Conservation (phyloP, 2,329 filamentous ascomycete genomes). For the Ophiocordyceps camponoti-rufipedis region DNA sequence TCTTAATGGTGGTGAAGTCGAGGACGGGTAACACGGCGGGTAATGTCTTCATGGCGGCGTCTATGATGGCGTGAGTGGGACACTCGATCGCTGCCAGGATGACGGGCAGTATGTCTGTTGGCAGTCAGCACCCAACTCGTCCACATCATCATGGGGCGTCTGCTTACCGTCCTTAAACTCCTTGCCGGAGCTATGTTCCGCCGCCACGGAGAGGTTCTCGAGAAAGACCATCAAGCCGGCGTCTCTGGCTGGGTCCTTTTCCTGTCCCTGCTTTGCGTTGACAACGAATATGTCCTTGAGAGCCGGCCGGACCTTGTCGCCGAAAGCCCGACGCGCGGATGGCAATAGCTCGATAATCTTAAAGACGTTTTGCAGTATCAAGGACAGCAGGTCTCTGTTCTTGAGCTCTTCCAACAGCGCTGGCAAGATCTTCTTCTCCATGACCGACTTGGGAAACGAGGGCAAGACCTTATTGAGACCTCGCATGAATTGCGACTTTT, state of each 20-base stretch:
- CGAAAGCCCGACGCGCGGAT: conserved; percentile 59
- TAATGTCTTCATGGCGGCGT: conserved; percentile 64
- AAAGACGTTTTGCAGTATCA: conserved; percentile 84
- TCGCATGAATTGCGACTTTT: conserved; percentile 83
- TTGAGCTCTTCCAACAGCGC: conserved; percentile 86
- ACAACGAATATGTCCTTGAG: conserved; percentile 68
- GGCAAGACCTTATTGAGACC: conserved; percentile 74
- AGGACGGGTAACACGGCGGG: conserved; percentile 70
- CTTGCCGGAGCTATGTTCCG: conserved; percentile 69
- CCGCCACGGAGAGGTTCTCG: conserved; percentile 60
- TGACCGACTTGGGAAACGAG: conserved; percentile 81
- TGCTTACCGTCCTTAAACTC: conserved; percentile 80
- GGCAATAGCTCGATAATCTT: conserved; percentile 70
- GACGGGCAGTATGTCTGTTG: conserved; percentile 67
- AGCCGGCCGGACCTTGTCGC: conserved; percentile 69
- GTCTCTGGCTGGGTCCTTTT: conserved; percentile 70
- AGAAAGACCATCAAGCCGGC: conserved; percentile 82
- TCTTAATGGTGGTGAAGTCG: conserved; percentile 93
- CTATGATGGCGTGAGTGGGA: conserved; percentile 73
- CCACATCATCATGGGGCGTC: neutral
- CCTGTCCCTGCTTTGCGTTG: conserved; percentile 36
- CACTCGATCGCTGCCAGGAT: conserved; percentile 73
- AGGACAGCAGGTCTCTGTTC: conserved; percentile 67
- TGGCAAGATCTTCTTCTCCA: conserved; percentile 87
- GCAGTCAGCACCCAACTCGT: neutral